These are phyloP conservation scores for Pythium biforme DNA, from an alignment of 352 stramenopile genomes.

Conservation along the genomic window DNA sequence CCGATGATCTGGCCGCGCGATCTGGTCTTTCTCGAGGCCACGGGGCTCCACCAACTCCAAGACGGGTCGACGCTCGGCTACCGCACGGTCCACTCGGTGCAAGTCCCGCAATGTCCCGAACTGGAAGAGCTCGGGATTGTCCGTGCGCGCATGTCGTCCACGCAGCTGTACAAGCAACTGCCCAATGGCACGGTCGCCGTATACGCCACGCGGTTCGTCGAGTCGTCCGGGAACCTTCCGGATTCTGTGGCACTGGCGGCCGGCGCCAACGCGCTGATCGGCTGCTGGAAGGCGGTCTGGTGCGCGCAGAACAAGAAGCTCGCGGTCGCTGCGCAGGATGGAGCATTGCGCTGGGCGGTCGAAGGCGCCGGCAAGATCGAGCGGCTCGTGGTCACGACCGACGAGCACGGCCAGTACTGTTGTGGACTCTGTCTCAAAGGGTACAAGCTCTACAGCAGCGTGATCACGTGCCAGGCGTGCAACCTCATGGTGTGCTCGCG, in stretches of 20 bases:
- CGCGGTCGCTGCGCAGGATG: slow-evolving; percentile 31
- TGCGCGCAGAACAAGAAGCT: slow-evolving; percentile 77
- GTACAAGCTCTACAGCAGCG: slow-evolving; percentile 27
- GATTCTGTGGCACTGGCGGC: slow-evolving; percentile 43
- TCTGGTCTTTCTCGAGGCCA: slow-evolving; percentile 35
- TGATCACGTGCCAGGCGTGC: slow-evolving; percentile 28
- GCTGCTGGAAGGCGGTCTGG: slow-evolving; percentile 57
- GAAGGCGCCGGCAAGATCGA: slow-evolving; percentile 2
- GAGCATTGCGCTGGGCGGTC: slow-evolving; percentile 11
- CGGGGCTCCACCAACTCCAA: slow-evolving; percentile 26
- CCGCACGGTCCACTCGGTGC: slow-evolving; percentile 33
- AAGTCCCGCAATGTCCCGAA: slow-evolving; percentile 28
- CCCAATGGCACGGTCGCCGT: slow-evolving; percentile 50
- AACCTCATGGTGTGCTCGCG: slow-evolving; percentile 29
- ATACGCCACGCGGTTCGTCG: slow-evolving; percentile 58
- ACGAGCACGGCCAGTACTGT: slow-evolving; percentile 24
- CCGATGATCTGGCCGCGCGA: slow-evolving; percentile 34
- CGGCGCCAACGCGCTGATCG: slow-evolving; percentile 45
- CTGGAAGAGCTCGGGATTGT: slow-evolving; percentile 22
- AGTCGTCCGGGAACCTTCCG: slow-evolving; percentile 44
- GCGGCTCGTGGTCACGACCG: slow-evolving; percentile 19
- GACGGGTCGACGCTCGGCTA: slow-evolving; percentile 35
- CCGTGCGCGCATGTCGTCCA: slow-evolving; percentile 22
- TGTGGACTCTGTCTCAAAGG: slow-evolving; percentile 25
- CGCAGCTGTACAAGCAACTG: slow-evolving; percentile 59